Conservation (phyloP, 176 grass and related monocot genomes). For the Phyllostachys edulis region DNA sequence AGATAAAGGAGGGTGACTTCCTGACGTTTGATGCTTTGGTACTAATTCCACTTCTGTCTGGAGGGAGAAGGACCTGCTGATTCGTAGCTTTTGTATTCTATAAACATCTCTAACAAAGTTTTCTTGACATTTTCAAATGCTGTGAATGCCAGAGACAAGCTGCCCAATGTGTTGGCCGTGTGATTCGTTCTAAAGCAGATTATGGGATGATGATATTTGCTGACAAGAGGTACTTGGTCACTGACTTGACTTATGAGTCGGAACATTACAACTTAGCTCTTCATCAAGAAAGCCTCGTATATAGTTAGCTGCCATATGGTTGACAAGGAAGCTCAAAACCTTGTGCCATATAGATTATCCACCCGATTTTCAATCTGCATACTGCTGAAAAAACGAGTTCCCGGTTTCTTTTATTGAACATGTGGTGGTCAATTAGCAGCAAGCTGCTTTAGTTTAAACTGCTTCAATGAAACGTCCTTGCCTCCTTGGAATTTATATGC, state of each 20-base stretch:
- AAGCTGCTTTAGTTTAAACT: background rate
- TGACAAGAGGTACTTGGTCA: constrained; percentile 75
- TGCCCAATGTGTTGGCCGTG: constrained; percentile 94
- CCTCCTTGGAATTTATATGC: background rate
- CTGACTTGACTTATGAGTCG: background rate
- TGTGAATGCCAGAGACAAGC: constrained; percentile 75
- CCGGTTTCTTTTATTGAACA: constrained; percentile 1
- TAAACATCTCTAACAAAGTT: constrained; percentile 15
- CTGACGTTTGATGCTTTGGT: constrained; percentile 97
- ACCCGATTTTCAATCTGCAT: background rate
- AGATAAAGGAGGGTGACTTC: constrained; percentile 97
- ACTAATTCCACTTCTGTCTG: constrained; percentile 20
- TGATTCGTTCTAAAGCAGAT: constrained; percentile 96
- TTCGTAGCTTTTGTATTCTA: background rate
- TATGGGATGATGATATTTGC: constrained; percentile 99
- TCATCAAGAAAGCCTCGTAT: constrained; percentile 2
- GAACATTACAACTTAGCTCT: background rate
- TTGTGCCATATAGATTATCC: background rate
- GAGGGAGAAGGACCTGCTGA: background rate
- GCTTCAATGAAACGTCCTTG: background rate
- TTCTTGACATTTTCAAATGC: constrained; percentile 6
- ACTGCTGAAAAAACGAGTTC: background rate
- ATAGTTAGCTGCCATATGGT: constrained; percentile 6
- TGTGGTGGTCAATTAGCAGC: background rate
- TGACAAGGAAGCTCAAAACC: background rate